A percentile compares a stretch with the other conserved stretches of the same genome.
Evolutionary conservation across 1,139 yeast genomes (phyloP).

Genomic region (Kodamaea fungicola): DNA sequence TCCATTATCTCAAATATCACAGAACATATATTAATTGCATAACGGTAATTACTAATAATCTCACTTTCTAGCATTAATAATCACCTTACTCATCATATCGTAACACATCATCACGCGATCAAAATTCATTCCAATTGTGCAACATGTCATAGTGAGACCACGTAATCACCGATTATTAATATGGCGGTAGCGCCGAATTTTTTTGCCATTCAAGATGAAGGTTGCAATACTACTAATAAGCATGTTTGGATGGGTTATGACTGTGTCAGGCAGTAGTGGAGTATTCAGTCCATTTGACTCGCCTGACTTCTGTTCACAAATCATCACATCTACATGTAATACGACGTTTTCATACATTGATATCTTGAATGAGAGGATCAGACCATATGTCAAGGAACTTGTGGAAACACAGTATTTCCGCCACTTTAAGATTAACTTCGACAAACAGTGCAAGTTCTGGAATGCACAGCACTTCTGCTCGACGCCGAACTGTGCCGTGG

Average conservation of each 20-base stretch:
- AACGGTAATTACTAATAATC: too few relatives aligned
- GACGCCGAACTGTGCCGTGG: constrained; percentile 92
- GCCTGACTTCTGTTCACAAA: constrained; percentile 47
- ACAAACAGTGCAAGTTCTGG: constrained; percentile 87
- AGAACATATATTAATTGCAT: too few relatives aligned
- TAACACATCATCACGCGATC: too few relatives aligned
- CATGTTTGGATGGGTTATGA: neutral
- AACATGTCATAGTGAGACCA: too few relatives aligned
- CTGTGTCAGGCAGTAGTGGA: neutral
- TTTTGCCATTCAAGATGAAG: neutral
- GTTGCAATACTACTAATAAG: neutral
- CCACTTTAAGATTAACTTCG: constrained; percentile 82
- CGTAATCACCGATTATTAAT: too few relatives aligned
- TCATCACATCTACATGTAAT: constrained; percentile 45
- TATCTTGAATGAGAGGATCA: constrained; percentile 29
- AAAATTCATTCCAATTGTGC: too few relatives aligned
- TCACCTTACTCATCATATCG: too few relatives aligned
- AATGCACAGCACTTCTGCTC: constrained; percentile 83
- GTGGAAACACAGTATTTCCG: constrained; percentile 75
- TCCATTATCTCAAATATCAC: too few relatives aligned
- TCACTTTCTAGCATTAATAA: too few relatives aligned
- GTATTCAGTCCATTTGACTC: constrained; percentile 39
- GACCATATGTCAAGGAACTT: constrained; percentile 52
- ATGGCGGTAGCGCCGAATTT: too few relatives aligned
- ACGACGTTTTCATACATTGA: constrained; percentile 48